Base-by-base conservation (phyloP, 371 early-diverging fungal species). In the Mortierella sp. region DNA sequence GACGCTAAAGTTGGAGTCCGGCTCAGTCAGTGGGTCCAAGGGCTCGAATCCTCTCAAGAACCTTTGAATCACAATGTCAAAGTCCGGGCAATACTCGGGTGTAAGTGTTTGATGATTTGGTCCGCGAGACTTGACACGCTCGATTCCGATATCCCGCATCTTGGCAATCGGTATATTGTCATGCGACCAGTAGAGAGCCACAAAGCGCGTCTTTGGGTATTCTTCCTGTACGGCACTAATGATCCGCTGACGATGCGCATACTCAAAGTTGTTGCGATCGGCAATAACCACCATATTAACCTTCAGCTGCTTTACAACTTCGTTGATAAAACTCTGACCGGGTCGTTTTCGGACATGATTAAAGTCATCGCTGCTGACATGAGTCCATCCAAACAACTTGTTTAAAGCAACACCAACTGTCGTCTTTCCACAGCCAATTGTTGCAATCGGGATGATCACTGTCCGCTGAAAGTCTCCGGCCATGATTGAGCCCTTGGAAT, bases 351-450 rank as follows among this genome's bases (percentile, higher is more conserved):
- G 75, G 56, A 70, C 29, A 48, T 79, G 70, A 11, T 80, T 72
- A 16, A 92, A 86, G 72, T 93, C 84, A 80, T 95, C 95, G 80
- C 87, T 92, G 74, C 93, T 92, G 18, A 94, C 80, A 76, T 92
- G 92, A 7, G 80, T 87, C 74, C 91, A 83, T 0, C 82, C 82
- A 75, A 86, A 90, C 48, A 93, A 72, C 60, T 75, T 64, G 0
- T 84, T 62, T 43, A 93, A 82, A 2, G 86, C 83, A 46, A 85
- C 62, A 28, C 87, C 86, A 21, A 93, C 79, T 0, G 93, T 90
- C 0, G 94, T 90, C 75, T 93, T 94, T 51, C 90, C 96, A 53
- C 86, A 87, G 16, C 91, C 95, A 57, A 93, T 88, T 11, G 89
- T 85, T 18, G 89, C 94, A 45, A 95, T 85, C 2, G 96, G 93